A percentile compares a stretch with the other conserved stretches of the same genome.
Evolutionary conservation across 163 green algal genomes (phyloP).

Genomic region (Trebouxiophyceae sp.): DNA sequence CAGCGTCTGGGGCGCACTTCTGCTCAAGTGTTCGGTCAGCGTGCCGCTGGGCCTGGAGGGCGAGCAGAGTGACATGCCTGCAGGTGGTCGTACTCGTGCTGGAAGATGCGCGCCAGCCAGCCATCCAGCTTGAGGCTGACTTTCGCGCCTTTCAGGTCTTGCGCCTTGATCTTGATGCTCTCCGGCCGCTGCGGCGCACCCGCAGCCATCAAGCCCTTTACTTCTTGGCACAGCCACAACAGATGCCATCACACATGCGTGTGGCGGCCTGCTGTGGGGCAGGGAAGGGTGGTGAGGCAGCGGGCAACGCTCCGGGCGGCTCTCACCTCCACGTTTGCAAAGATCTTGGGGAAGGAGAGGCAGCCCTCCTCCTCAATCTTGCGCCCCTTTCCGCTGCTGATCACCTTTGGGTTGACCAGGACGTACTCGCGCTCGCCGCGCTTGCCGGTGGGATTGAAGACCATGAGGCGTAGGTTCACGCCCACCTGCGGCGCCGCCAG

Average conservation of each 20-base stretch:
- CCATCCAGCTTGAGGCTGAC: slow-evolving; percentile 51
- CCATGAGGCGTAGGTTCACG: slow-evolving; percentile 93
- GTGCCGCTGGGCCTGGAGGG: background rate
- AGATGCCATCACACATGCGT: no score
- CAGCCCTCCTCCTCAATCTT: slow-evolving; percentile 79
- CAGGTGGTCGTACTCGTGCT: slow-evolving; percentile 97
- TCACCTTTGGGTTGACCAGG: slow-evolving; percentile 85
- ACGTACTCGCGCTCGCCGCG: slow-evolving; percentile 63
- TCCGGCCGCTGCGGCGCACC: slow-evolving; percentile 49
- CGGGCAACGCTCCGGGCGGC: no score
- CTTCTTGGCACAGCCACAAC: no score
- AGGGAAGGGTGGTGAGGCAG: no score
- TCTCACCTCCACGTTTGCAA: slow-evolving; percentile 64
- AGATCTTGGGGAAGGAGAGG: slow-evolving; percentile 85
- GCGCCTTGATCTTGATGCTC: slow-evolving; percentile 71
- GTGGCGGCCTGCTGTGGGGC: no score
- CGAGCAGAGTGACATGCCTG: slow-evolving; percentile 43
- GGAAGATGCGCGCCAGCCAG: slow-evolving; percentile 86
- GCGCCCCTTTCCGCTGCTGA: slow-evolving; percentile 42
- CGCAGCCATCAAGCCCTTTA: no score
- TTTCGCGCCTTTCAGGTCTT: slow-evolving; percentile 66
- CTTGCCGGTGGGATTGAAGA: slow-evolving; percentile 84
- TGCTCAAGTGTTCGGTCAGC: background rate
- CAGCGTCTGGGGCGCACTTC: no score
- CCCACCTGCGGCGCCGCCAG: slow-evolving; percentile 93